Conservation (phyloP, 495 filamentous ascomycete species). For the Parathielavia appendiculata region DNA sequence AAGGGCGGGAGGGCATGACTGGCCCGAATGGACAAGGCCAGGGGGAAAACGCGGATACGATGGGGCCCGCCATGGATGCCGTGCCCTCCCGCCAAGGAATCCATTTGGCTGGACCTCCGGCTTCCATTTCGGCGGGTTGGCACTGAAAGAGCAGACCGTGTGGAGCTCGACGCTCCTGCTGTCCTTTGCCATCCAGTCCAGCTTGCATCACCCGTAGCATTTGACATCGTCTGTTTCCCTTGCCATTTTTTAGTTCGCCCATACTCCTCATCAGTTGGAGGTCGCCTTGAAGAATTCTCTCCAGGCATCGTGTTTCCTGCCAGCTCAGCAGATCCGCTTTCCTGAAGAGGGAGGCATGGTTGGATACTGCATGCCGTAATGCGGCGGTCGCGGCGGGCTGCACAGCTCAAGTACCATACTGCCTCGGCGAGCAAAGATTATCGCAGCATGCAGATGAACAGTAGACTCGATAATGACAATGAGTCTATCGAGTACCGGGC, state of each 20-base stretch:
- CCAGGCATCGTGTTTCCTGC: no score
- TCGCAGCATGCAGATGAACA: neutral
- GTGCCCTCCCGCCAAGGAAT: slow-evolving; percentile 16
- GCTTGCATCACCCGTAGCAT: slow-evolving; percentile 1
- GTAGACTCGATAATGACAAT: no score
- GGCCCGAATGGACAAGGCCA: slow-evolving; percentile 4
- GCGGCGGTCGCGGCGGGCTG: slow-evolving; percentile 3
- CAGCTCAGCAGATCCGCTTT: no score
- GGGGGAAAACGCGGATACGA: slow-evolving; percentile 17
- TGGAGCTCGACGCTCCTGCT: neutral
- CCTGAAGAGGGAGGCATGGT: neutral
- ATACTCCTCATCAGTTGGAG: neutral
- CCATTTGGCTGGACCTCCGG: slow-evolving; percentile 10
- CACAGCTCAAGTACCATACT: neutral
- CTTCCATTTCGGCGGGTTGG: neutral
- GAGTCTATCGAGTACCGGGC: no score
- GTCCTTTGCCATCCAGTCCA: slow-evolving; percentile 9
- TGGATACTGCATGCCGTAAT: slow-evolving; percentile 8
- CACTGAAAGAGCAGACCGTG: neutral
- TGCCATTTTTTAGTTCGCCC: neutral
- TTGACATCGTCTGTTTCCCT: slow-evolving; percentile 1
- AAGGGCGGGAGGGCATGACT: neutral
- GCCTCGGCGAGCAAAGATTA: neutral
- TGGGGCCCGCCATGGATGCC: slow-evolving; percentile 12
- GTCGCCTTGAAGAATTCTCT: neutral